Evolutionary conservation across 1,139 yeast species (phyloP), one percentile per base, ranked within the genome.

Genomic region (Blastobotrys indianensis): DNA sequence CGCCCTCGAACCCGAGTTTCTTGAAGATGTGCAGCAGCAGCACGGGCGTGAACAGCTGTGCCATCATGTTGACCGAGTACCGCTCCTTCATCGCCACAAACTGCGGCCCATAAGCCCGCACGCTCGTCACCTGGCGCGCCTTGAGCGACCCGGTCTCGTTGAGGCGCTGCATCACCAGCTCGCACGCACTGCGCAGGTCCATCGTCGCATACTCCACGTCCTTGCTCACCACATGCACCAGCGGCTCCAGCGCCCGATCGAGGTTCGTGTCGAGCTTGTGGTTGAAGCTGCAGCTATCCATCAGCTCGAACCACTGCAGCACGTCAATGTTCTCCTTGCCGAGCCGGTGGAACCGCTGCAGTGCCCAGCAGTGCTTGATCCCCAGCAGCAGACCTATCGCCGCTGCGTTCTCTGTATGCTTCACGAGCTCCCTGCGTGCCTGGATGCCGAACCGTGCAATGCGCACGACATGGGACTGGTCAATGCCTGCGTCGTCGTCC

Each of bases 351-450:
- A 39, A 31, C 35, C 41, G 34, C 20, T 39, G 35, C 16, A 39
- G 16, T 20, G 41, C 35, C 29, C 41, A 25, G 29, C 41, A 39
- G 28, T 39, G 41, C 28, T 39, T 39, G 35, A 39, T 39, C 12
- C 35, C 28, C 8, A 10, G 17, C n/a, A 39, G 28, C 12, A 39
- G 25, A n/a, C 11, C 35, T 30, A 20, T 29, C 28, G 30, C 16
- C 12, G 12, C 12, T 7, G 35, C 35, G 16, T 39, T 13, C 2
- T 9, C 9, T n/a, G 23, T n/a, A 10, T 30, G 32, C 34, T 39
- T 17, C 3, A 16, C n/a, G 4, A 39, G 35, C 25, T 16, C 32
- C 7, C 41, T 17, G 12, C 41, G 20, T 2, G 31, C 29, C 15
- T 39, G 41, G 25, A 39, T 12, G 10, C 34, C 34, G 15, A 6